Evolutionary conservation across 305 asterid genomes (phyloP).

Genomic region (Coffea humblotiana): DNA sequence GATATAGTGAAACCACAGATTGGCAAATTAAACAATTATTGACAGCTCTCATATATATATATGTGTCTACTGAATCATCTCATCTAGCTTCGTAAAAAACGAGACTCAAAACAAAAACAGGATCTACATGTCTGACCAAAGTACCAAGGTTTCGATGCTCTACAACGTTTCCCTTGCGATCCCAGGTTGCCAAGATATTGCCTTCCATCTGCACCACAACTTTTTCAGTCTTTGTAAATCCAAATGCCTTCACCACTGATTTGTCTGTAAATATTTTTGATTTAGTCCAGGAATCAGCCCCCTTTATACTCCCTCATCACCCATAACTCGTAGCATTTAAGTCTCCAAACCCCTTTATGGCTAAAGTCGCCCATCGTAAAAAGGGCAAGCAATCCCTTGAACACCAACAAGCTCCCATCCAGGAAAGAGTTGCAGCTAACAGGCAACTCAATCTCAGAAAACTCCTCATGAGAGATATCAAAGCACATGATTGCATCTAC

Average conservation of each 20-base stretch:
- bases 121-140: neutral
- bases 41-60: neutral
- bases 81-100: neutral
- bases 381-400: conserved; percentile 10
- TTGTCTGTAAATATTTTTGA: neutral
- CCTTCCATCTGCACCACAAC: neutral
- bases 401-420: conserved; percentile 10
- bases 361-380: neutral
- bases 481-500: conserved; percentile 7
- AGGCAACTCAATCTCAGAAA: conserved; percentile 10
- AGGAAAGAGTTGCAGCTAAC: neutral
- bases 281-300: neutral
- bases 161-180: neutral
- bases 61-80: neutral
- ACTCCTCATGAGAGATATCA: neutral
- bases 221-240: conserved; percentile 5
- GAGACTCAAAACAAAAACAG: conserved; percentile 8
- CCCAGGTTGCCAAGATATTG: conserved; percentile 1
- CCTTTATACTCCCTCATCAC: neutral
- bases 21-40: neutral
- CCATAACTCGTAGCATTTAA: conserved; percentile 2
- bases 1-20: neutral
- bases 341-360: conserved; percentile 1
- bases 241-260: conserved; percentile 2
- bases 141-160: neutral